Base-by-base conservation (phyloP, 768 basidiomycete genomes). In the Mycena polygramma region DNA sequence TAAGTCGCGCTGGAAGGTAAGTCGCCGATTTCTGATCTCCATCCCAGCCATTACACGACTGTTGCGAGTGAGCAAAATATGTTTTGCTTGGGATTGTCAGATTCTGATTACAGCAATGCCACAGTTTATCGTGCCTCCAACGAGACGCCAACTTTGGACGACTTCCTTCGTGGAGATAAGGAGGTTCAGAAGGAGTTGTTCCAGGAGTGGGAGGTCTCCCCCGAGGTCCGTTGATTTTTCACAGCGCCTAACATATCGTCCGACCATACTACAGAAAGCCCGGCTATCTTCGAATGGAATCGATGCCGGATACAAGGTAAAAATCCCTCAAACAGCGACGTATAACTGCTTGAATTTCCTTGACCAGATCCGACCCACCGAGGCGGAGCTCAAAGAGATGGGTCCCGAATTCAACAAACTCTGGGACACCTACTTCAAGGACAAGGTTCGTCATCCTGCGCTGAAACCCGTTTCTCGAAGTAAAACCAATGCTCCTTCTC, bases 381-480 rank as follows among this genome's bases (percentile, higher is more conserved):
- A 88, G 76, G 88, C 84, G 72, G 91, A 92, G 76, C 81, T 92
- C 69, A 92, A 91, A 77, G 90, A 91, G 79, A 91, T 92, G 90
- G 91, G 91, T n/a, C 91, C 90, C 20, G 91, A 92, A 75, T 92
- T 92, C 81, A 90, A 90, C 74, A 82, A 83, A 71, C 86, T 92
- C 57, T 92, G 88, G 89, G 80, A 92, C 77, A 84, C 46, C 37
- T 92, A 93, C 81, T 92, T 93, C 87, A 91, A 90, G 83, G 89
- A 92, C 83, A 92, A 91, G 71, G 71, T 63, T 30, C 2, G 66
- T 55, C 10, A 10, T 2, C 8, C 45, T 39, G 7, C 43, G 5
- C 8, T 46, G 13, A 5, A 20, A 30, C 4, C 39, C 15, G 10
- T 30, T 66, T 43, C 10, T 30, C 30, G 30, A 30, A 30, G 19